Conservation (phyloP, 345 rosid genomes). For the Eucalyptus lansdowneana region DNA sequence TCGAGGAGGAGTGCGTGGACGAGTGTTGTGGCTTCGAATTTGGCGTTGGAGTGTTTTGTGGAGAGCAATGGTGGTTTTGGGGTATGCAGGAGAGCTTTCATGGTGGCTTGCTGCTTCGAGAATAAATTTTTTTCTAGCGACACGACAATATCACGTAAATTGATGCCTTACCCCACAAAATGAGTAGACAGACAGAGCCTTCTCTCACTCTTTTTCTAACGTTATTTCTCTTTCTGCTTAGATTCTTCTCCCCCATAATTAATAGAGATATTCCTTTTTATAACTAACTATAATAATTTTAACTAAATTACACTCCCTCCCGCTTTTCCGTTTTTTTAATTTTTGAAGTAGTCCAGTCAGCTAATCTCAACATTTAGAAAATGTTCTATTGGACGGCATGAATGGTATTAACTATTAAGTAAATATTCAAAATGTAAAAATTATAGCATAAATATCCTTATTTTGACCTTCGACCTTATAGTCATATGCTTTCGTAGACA, state of each 20-base stretch:
- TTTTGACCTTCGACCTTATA: no score
- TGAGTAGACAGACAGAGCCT: not conserved
- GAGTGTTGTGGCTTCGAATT: not conserved
- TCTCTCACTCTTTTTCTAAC: not conserved
- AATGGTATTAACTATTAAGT: not conserved
- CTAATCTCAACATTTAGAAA: not conserved
- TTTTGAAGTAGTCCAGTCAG: not conserved
- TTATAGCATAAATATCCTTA: no score
- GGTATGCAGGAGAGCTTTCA: not conserved
- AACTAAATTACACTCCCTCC: not conserved
- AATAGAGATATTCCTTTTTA: not conserved
- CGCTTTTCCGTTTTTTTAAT: not conserved
- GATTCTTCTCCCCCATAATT: not conserved
- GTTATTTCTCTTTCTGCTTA: not conserved
- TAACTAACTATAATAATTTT: not conserved
- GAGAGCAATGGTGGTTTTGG: not conserved
- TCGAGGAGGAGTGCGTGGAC: not conserved
- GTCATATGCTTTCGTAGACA: no score
- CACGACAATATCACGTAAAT: rapidly evolving
- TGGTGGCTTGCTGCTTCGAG: not conserved
- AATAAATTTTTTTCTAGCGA: rapidly evolving
- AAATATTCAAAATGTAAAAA: no score
- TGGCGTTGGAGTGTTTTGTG: not conserved
- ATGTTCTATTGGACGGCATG: not conserved
- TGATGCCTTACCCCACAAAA: not conserved